A percentile compares a stretch with the other conserved stretches of the same genome.
These are phyloP conservation scores for Fusarium sp. DNA, from an alignment of 2,329 filamentous ascomycete species.

Conservation along the genomic window DNA sequence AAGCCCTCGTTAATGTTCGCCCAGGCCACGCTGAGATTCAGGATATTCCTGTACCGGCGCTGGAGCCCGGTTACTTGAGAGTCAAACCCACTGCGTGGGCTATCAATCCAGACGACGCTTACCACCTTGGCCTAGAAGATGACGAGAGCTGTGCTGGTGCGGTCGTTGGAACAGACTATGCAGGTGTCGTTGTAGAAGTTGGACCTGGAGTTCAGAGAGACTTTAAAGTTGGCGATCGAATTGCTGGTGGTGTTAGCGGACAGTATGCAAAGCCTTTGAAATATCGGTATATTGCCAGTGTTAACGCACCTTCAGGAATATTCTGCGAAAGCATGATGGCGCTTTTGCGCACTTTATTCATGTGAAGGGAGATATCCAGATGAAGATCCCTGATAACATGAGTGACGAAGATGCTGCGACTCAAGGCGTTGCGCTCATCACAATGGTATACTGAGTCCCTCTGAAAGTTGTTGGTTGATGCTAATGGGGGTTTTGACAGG, in stretches of 20 bases:
- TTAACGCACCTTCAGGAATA: neutral
- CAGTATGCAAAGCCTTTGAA: neutral
- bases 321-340: slow-evolving; percentile 41
- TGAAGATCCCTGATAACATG: slow-evolving; percentile 53
- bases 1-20: neutral
- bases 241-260: slow-evolving; percentile 37
- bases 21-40: neutral
- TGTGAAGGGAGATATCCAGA: slow-evolving; percentile 51
- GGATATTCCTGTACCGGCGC: neutral
- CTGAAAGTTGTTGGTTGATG: accelerated
- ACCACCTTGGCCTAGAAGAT: neutral
- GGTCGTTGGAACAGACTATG: slow-evolving; percentile 55
- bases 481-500: slow-evolving; percentile 6
- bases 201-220: slow-evolving; percentile 48
- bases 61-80: neutral
- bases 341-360: slow-evolving; percentile 52
- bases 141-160: slow-evolving; percentile 11
- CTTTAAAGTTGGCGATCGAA: slow-evolving; percentile 58
- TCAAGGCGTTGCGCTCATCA: slow-evolving; percentile 54
- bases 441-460: slow-evolving; percentile 10
- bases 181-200: slow-evolving; percentile 56
- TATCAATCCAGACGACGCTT: neutral
- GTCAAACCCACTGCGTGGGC: neutral
- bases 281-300: too few species aligned
- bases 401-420: slow-evolving; percentile 57